Conservation (phyloP, 2,329 filamentous ascomycete genomes). For the Cladosporium sp. region DNA sequence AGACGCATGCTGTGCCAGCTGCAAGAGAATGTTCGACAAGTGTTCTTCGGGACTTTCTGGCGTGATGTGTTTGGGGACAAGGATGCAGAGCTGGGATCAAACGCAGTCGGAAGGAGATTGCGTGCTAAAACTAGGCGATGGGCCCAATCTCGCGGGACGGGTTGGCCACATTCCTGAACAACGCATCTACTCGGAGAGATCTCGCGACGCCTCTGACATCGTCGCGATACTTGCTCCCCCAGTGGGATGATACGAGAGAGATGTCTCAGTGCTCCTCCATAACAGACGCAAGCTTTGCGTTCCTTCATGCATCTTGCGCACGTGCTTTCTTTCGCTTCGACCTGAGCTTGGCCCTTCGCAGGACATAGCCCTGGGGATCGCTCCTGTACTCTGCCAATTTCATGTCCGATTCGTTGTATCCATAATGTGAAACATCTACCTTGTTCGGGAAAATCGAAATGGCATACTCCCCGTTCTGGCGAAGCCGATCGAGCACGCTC, state of each 20-base stretch:
- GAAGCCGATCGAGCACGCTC: background rate
- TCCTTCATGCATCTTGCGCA: background rate
- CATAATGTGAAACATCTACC: background rate
- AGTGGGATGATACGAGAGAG: background rate
- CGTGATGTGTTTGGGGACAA: background rate
- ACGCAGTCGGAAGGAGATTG: background rate
- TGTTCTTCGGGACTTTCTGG: conserved; percentile 2
- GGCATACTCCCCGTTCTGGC: background rate
- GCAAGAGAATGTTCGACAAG: background rate
- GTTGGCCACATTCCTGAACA: conserved; percentile 5
- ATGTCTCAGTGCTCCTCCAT: background rate
- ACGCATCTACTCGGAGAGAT: background rate
- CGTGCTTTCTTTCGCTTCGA: background rate
- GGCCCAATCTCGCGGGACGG: conserved; percentile 10
- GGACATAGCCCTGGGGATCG: background rate
- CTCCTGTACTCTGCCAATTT: background rate
- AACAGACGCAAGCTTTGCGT: background rate
- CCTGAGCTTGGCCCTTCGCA: background rate
- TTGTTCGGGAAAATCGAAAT: background rate
- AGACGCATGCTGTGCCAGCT: background rate
- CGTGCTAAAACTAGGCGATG: conserved; percentile 15
- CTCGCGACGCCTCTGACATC: background rate
- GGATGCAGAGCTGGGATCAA: background rate
- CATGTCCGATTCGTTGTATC: conserved; percentile 7
- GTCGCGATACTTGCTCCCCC: background rate